Conservation (phyloP, 805 yeast genomes). For the Saccharomyces eubayanus region DNA sequence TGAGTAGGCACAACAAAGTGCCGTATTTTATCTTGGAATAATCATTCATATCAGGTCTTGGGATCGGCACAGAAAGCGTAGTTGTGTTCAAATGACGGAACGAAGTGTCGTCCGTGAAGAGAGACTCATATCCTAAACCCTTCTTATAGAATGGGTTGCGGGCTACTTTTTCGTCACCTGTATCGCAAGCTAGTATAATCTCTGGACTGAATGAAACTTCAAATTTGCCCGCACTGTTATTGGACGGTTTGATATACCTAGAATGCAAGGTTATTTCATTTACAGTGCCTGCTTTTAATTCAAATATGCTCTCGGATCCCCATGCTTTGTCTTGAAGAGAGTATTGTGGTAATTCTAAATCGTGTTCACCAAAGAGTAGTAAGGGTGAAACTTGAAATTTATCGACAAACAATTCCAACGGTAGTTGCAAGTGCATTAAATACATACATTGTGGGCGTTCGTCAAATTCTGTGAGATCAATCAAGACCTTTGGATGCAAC, state of each 20-base stretch:
- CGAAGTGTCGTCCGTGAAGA: conserved; percentile 39
- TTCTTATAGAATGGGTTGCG: conserved; percentile 35
- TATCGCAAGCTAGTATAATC: conserved; percentile 45
- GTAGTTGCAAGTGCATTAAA: conserved; percentile 37
- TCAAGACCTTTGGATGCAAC: conserved; percentile 31
- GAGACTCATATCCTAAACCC: conserved; percentile 37
- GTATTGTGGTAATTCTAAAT: conserved; percentile 51
- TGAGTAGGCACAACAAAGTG: conserved; percentile 32
- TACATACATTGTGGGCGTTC: conserved; percentile 33
- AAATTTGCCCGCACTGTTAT: conserved; percentile 10
- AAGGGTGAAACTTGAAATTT: conserved; percentile 42
- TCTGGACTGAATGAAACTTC: conserved; percentile 32
- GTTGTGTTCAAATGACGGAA: conserved; percentile 32
- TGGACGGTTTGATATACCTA: conserved; percentile 40
- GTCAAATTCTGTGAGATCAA: conserved; percentile 9
- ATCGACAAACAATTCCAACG: conserved; percentile 44
- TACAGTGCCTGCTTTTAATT: conserved; percentile 19
- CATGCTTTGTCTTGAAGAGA: conserved; percentile 25
- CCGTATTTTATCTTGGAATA: conserved; percentile 28
- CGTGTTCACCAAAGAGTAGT: conserved; percentile 46
- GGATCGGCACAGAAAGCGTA: conserved; percentile 31
- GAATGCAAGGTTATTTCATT: conserved; percentile 41
- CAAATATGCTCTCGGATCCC: conserved; percentile 42
- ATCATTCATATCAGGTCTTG: conserved; percentile 33
- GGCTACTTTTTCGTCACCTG: conserved; percentile 17